Conservation (phyloP, 1,284 basidiomycete genomes). For the Fomitopsis schrenkii region DNA sequence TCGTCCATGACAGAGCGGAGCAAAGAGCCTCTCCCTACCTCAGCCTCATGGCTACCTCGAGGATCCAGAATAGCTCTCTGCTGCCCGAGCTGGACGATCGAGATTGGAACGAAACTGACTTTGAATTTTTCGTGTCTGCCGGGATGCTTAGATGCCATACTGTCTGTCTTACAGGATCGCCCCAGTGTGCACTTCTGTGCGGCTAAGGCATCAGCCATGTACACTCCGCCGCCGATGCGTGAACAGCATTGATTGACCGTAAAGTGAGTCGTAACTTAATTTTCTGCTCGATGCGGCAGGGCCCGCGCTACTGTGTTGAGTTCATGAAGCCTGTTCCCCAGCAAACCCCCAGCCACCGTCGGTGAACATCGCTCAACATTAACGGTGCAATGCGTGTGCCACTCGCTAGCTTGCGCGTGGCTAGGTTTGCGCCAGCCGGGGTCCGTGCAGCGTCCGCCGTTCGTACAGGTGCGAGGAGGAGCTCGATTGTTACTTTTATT, state of each 20-base stretch:
- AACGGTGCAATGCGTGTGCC: not conserved
- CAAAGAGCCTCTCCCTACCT: slow-evolving; percentile 1
- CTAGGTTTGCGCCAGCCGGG: not conserved
- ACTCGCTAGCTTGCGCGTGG: not conserved
- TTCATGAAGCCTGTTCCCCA: not conserved
- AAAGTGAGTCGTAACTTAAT: not conserved
- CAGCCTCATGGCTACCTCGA: slow-evolving; percentile 9
- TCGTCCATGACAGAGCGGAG: not conserved
- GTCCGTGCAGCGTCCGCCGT: not conserved
- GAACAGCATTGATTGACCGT: not conserved
- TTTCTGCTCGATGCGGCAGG: not conserved
- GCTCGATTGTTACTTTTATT: no score
- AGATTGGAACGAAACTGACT: slow-evolving; percentile 6
- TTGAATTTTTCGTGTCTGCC: not conserved
- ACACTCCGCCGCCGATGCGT: no score
- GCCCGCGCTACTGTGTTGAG: not conserved
- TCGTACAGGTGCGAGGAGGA: no score
- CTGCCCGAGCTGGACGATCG: not conserved
- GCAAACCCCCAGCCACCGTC: not conserved
- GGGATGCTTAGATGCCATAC: no score
- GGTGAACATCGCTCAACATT: not conserved
- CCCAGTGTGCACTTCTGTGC: not conserved
- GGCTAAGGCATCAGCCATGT: not conserved
- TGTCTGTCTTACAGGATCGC: not conserved
- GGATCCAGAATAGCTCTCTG: not conserved